Evolutionary conservation across 495 filamentous ascomycete genomes (phyloP).

Genomic region (Aspergillus mulundensis): DNA sequence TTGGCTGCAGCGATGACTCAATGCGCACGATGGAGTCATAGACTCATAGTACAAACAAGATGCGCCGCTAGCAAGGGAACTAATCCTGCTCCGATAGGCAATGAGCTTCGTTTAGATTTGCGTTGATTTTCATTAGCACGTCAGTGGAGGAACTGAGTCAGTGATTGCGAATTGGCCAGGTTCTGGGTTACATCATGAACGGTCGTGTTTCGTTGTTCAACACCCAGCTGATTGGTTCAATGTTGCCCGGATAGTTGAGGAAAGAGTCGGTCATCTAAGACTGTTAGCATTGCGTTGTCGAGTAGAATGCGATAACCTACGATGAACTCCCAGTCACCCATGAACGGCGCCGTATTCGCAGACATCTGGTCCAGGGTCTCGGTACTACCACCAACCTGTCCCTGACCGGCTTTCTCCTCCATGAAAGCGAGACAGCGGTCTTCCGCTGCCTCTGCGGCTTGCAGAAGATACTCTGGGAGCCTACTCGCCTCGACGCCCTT

Average conservation of each 20-base stretch:
- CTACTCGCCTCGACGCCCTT: slow-evolving; percentile 30
- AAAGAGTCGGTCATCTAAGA: slow-evolving; percentile 10
- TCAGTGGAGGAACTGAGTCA: no score
- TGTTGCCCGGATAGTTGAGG: background rate
- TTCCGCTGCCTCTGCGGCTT: slow-evolving; percentile 35
- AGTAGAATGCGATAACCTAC: background rate
- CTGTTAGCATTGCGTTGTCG: background rate
- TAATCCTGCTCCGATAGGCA: no score
- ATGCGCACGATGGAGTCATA: background rate
- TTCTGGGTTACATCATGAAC: background rate
- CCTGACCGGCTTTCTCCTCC: slow-evolving; percentile 13
- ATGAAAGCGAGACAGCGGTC: slow-evolving; percentile 32
- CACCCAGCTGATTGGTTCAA: slow-evolving; percentile 12
- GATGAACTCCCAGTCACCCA: slow-evolving; percentile 13
- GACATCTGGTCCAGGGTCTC: background rate
- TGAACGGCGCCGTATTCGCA: background rate
- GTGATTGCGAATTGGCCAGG: background rate
- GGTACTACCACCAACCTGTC: background rate
- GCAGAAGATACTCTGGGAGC: slow-evolving; percentile 25
- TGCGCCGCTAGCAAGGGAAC: no score
- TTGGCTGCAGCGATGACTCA: background rate
- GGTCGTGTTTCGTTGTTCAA: background rate
- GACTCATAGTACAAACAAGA: no score
- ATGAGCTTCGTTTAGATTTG: no score
- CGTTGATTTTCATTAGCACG: no score